Conservation (phyloP, 345 rosid species). For the Dimocarpus longan region DNA sequence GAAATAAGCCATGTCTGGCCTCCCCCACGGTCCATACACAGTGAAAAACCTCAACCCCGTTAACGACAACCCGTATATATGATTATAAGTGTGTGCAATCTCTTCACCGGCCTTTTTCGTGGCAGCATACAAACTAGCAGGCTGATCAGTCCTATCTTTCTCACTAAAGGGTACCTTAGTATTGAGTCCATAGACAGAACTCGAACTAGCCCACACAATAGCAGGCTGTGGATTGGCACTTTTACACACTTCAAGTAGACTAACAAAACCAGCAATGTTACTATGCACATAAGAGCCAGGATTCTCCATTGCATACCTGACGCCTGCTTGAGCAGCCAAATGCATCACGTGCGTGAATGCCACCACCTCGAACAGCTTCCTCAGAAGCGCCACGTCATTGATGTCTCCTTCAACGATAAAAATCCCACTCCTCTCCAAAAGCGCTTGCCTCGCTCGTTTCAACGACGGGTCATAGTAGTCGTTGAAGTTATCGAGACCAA, state of each 20-base stretch:
- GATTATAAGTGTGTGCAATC: constrained; percentile 93
- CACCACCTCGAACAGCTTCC: constrained; percentile 75
- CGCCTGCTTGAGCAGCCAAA: constrained; percentile 92
- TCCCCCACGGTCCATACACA: constrained; percentile 94
- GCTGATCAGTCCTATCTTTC: constrained; percentile 88
- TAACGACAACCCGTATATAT: constrained; percentile 80
- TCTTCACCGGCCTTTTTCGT: constrained; percentile 94
- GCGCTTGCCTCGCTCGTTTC: constrained; percentile 83
- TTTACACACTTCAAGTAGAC: constrained; percentile 77
- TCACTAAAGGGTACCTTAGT: constrained; percentile 90
- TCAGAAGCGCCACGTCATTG: constrained; percentile 67
- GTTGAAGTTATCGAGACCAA: constrained; percentile 89
- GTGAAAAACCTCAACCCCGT: constrained; percentile 89
- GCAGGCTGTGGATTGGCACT: constrained; percentile 78
- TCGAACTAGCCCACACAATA: constrained; percentile 89
- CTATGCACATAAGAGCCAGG: constrained; percentile 84
- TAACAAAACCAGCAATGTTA: constrained; percentile 84
- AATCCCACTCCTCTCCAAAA: constrained; percentile 73
- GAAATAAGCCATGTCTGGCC: constrained; percentile 96
- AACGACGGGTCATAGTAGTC: constrained; percentile 86
- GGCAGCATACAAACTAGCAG: constrained; percentile 92
- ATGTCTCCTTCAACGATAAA: constrained; percentile 90
- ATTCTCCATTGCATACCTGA: constrained; percentile 87
- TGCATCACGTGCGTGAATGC: constrained; percentile 92
- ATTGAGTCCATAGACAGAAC: constrained; percentile 89